phyloP scores from a whole-genome alignment of 768 basidiomycete genomes.

The Fomitopsis serialis region DNA sequence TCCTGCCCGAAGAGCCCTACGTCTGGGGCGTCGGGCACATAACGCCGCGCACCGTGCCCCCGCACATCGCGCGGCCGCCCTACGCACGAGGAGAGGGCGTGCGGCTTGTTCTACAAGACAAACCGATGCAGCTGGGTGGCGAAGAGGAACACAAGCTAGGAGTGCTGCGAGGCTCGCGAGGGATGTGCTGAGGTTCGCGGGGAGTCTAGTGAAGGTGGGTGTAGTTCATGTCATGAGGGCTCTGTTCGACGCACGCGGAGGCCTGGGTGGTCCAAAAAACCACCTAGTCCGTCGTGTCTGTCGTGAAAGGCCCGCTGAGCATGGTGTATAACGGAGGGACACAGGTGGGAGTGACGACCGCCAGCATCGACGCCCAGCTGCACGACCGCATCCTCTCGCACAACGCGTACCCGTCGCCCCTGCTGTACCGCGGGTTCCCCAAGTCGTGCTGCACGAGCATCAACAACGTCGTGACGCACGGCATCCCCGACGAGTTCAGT shows the following conservation, averaged over 20 bases:
- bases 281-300: too few species aligned
- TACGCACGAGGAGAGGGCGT: constrained; percentile 35
- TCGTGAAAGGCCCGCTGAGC: too few species aligned
- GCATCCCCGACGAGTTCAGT: constrained; percentile 86
- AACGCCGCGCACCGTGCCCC: constrained; percentile 49
- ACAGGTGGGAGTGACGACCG: constrained; percentile 70
- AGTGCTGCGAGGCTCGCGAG: constrained; percentile 17
- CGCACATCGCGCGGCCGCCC: constrained; percentile 45
- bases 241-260: too few species aligned
- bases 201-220: constrained; percentile 17
- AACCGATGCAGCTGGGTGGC: constrained; percentile 1
- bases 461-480: constrained; percentile 84
- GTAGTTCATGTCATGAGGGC: too few species aligned
- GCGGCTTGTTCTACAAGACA: neutral
- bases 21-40: constrained; percentile 63
- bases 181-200: constrained; percentile 16
- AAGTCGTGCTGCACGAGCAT: constrained; percentile 82
- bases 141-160: constrained; percentile 7
- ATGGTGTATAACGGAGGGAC: neutral
- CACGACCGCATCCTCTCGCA: constrained; percentile 65
- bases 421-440: constrained; percentile 72
- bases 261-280: too few species aligned
- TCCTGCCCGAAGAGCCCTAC: constrained; percentile 62
- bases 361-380: constrained; percentile 63
- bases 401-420: constrained; percentile 83